Conservation (phyloP, 2,329 filamentous ascomycete genomes). For the Gaeumannomyces sp. region DNA sequence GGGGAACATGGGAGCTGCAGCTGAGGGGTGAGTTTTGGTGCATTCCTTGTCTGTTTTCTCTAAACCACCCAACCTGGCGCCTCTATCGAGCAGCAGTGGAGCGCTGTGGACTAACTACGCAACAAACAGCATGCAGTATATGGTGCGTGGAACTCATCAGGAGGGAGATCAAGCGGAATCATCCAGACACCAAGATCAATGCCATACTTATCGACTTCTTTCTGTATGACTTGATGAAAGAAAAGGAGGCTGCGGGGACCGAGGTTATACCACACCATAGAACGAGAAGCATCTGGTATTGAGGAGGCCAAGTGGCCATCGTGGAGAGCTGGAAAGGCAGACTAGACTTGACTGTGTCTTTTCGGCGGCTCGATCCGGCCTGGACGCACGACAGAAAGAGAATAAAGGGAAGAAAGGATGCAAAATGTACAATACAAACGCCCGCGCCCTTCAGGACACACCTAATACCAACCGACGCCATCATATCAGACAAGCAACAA, state of each 20-base stretch:
- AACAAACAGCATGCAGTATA: slow-evolving; percentile 76
- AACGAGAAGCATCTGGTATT: slow-evolving; percentile 95
- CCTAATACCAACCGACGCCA: not conserved
- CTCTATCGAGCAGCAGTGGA: too few relatives aligned
- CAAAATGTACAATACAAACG: not conserved
- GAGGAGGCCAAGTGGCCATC: slow-evolving; percentile 16
- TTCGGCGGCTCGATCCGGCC: not conserved
- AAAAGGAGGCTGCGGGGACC: slow-evolving; percentile 58
- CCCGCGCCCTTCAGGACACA: not conserved
- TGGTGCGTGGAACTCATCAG: slow-evolving; percentile 91
- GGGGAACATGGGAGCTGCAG: slow-evolving; percentile 81
- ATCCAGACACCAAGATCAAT: slow-evolving; percentile 70
- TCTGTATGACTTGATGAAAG: slow-evolving; percentile 90
- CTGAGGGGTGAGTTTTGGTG: slow-evolving; percentile 58
- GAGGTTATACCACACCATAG: slow-evolving; percentile 75
- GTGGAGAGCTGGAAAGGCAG: not conserved
- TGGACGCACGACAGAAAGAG: not conserved
- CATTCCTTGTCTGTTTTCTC: not conserved
- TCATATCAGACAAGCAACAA: slow-evolving; percentile 2
- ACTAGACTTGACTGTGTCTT: not conserved
- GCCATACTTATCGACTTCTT: slow-evolving; percentile 97
- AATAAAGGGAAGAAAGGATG: not conserved
- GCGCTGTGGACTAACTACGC: not conserved
- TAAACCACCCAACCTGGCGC: too few relatives aligned
- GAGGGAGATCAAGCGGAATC: slow-evolving; percentile 66